Base-by-base conservation (phyloP, 2,329 filamentous ascomycete genomes). In the Curvularia sp. region DNA sequence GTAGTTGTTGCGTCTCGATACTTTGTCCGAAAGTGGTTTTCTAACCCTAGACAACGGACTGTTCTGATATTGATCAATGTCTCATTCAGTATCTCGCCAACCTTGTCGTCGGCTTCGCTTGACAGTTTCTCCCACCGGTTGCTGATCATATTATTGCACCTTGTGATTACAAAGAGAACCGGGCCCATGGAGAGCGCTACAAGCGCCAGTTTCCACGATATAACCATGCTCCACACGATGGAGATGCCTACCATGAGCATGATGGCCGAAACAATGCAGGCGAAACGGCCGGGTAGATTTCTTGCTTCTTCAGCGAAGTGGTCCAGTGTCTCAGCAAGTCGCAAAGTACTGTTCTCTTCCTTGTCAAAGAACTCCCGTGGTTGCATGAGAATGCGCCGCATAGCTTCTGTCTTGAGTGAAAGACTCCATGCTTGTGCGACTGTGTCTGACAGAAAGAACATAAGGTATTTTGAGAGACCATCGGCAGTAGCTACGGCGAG, bases 261-360 rank as follows among this genome's bases (percentile, higher is more conserved):
- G 3, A 90, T 88, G 9, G 89, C 85, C 13, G 93, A 81, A 0
- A 89, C 76, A 53, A 90, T 86, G 1, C 90, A 89, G 0, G 89
- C 83, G 69, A 97, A 96, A 1, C 90, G 86, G 1, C 91, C 90
- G 0, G 96, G 83, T 0, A 98, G 80, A 66, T 91, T 93, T 8
- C 91, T 86, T 86, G 95, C 93, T 72, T 97, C 92, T 73, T 98
- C 93, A 0, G 89, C 90, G 67, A 92, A 91, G 15, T 89, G 85
- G 68, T 96, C 92, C 0, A 98, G 83, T 44, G 85, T 89, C 60
- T 91, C 88, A 0, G 84, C 87, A 42, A 98, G 82, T 1, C 83
- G 82, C 0, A 82, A 81, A 0, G 89, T 80, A 0, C 84, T 86
- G 73, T 95, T 90, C 33, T 82, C 81, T 1, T 89, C 82, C 49